Conservation (phyloP, 2,329 filamentous ascomycete genomes). For the Trichophyton equinum region DNA sequence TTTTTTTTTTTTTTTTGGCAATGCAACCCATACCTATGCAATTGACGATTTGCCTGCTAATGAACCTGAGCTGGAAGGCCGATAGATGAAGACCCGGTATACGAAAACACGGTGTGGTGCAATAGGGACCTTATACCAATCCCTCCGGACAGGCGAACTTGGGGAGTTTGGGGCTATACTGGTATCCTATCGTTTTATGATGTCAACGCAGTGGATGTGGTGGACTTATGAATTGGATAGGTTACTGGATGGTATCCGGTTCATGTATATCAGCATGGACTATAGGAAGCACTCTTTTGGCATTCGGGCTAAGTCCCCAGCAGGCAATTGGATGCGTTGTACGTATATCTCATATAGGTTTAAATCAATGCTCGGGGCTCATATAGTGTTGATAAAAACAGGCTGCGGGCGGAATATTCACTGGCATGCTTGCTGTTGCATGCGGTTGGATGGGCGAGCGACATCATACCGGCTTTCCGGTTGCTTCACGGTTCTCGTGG, state of each 20-base stretch:
- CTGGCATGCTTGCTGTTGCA: conserved; percentile 24
- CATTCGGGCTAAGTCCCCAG: conserved; percentile 17
- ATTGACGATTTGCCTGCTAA: neutral
- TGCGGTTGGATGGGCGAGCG: conserved; percentile 30
- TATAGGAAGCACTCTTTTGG: conserved; percentile 19
- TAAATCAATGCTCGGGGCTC: neutral
- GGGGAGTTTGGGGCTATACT: conserved; percentile 18
- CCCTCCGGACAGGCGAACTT: conserved; percentile 19
- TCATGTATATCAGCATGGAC: conserved; percentile 21
- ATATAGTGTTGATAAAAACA: neutral
- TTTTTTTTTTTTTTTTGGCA: neutral
- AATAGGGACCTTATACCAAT: conserved; percentile 22
- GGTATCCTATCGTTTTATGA: conserved; percentile 10
- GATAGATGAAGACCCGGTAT: neutral
- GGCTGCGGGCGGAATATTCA: conserved; percentile 17
- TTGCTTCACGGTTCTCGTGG: conserved; percentile 31
- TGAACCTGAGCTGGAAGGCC: neutral
- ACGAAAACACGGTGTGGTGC: conserved; percentile 16
- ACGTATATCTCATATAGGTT: neutral
- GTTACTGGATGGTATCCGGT: conserved; percentile 22
- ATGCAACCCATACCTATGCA: neutral
- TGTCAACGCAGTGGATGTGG: neutral
- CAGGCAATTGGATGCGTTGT: conserved; percentile 19
- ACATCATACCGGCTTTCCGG: conserved; percentile 35
- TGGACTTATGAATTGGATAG: conserved; percentile 9